Base-by-base conservation (phyloP, 345 rosid genomes). In the Citrus mangshanensis region DNA sequence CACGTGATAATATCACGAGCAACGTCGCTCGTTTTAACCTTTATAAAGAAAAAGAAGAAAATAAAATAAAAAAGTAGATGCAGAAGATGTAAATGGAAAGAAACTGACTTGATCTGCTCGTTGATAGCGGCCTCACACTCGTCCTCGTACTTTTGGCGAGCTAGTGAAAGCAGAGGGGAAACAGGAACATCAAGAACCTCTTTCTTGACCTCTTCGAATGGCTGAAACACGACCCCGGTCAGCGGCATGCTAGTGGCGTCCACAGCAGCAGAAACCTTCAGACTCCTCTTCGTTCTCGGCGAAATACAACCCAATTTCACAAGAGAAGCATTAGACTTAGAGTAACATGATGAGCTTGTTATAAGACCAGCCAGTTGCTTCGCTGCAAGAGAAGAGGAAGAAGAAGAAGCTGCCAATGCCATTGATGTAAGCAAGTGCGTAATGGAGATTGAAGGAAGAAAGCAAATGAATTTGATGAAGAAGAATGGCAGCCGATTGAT, bases 61-160 rank as follows among this genome's bases (percentile, higher is more conserved):
- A 14, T 1, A 51, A 51, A 51, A 4, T 14, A 51, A 59, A 14
- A 18, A 18, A n/a, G 9, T 8, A 65, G 4, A 34, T 34, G 3
- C 7, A 34, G 34, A 70, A 70, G 9, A 59, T 16, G 51, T 62
- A 5, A 67, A 32, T 16, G 18, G 22, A 60, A 19, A 9, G 61
- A 9, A 16, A 82, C 87, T 74, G 78, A 93, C 98, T 93, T 93
- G 93, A 93, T 93, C 82, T 92, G 98, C 90, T 92, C 95, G n/a
- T 92, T 93, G 34, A 92, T 66, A 8, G 89, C 92, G 6, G 93
- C 85, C 83, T 92, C 98, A 70, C 86, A 72, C 18, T 85, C 85
- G 14, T 89, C 89, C 2, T 67, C 61, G 28, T 46, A 93, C 4
- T 38, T 55, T 74, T 93, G 98, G 75, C 98, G 95, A 84, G 94